These are phyloP conservation scores for Gardenia jasminoides DNA, from an alignment of 257 asterid genomes.

Conservation along the genomic window DNA sequence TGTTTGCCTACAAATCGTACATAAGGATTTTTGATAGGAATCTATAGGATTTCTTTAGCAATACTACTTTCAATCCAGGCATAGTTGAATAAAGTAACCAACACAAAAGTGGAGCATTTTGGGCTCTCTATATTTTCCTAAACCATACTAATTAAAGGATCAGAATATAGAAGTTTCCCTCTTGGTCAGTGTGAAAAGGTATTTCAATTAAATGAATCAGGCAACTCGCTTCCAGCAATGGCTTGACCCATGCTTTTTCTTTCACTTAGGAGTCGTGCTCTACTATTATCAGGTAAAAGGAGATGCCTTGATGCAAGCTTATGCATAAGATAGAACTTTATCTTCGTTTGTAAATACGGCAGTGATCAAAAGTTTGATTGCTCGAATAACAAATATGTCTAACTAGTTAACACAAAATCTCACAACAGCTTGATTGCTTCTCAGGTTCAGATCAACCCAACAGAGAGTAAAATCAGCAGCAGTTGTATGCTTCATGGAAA, in stretches of 20 bases:
- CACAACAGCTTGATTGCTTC: too few relatives aligned
- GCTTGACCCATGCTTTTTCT: neutral
- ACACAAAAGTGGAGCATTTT: conserved; percentile 14
- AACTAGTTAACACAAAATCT: too few relatives aligned
- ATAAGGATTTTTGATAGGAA: neutral
- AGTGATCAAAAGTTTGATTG: too few relatives aligned
- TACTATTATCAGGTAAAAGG: neutral
- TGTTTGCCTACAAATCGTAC: neutral
- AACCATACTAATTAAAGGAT: conserved; percentile 8
- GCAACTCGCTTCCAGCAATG: neutral
- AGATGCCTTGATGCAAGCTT: neutral
- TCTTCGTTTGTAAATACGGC: too few relatives aligned
- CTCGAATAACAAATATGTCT: too few relatives aligned
- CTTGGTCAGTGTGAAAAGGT: conserved; percentile 1
- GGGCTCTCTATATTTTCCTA: neutral
- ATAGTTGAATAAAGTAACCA: neutral
- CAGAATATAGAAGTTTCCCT: neutral
- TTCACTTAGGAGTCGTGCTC: neutral
- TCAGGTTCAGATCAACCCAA: too few relatives aligned
- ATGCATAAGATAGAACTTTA: neutral
- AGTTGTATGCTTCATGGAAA: too few relatives aligned
- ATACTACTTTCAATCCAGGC: neutral
- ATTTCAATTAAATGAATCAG: neutral
- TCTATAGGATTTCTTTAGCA: conserved; percentile 8
- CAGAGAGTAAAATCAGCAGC: too few relatives aligned